phyloP scores from a whole-genome alignment of 345 rosid species.

The Brassica rapa region DNA sequence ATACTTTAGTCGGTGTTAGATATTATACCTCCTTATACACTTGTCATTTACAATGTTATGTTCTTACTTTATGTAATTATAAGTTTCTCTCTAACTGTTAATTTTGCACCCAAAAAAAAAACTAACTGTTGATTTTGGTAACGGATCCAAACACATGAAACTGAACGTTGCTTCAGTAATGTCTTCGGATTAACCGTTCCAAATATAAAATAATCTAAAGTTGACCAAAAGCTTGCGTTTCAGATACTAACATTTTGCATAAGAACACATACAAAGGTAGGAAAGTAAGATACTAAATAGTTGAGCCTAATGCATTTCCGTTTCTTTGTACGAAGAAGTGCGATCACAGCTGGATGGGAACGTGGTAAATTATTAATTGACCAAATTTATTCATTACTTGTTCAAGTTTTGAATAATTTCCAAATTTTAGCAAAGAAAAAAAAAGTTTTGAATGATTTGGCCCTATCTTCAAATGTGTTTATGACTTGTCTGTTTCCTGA shows the following conservation, averaged over 20 bases:
- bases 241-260: background rate
- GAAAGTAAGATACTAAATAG: background rate
- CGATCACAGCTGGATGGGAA: conserved; percentile 28
- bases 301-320: background rate
- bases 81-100: background rate
- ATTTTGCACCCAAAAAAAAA: background rate
- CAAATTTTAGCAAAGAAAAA: background rate
- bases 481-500: conserved; percentile 16
- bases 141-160: conserved; percentile 1
- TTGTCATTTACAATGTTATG: background rate
- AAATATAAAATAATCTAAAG: background rate
- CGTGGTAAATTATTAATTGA: conserved; percentile 17
- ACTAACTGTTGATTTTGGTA: background rate
- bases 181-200: background rate
- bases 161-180: background rate
- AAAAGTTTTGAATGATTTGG: background rate
- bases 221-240: background rate
- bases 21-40: background rate
- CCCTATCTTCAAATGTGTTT: conserved; percentile 8
- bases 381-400: conserved; percentile 5
- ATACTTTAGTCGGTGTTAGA: background rate
- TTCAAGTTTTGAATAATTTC: conserved; percentile 4
- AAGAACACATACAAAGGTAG: background rate
- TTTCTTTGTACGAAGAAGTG: conserved; percentile 12
- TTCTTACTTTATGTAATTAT: background rate